Evolutionary conservation across 176 grass and related monocot species (phyloP).

Genomic region (Lolium rigidum): DNA sequence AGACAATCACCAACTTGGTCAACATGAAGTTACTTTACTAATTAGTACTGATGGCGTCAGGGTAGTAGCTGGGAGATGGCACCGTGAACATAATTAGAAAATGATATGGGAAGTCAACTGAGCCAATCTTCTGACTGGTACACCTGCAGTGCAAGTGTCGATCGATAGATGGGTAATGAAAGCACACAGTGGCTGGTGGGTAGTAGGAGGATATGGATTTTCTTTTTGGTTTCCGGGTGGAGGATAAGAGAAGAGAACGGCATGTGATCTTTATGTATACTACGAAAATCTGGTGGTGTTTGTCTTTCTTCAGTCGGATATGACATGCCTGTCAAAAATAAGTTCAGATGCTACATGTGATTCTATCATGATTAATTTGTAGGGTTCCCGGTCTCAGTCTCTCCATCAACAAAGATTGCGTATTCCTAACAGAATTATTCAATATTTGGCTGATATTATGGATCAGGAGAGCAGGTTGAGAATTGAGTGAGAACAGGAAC

Average conservation of each 20-base stretch:
- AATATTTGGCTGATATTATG: not conserved
- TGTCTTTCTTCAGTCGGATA: conserved; percentile 14
- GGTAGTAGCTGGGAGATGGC: not conserved
- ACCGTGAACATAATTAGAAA: not conserved
- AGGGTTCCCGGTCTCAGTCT: not conserved
- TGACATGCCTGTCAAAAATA: not conserved
- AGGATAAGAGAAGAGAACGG: not conserved
- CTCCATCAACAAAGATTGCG: not conserved
- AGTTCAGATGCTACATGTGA: not conserved
- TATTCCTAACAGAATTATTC: not conserved
- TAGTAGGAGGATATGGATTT: not conserved
- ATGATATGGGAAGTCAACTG: not conserved
- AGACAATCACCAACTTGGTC: conserved; percentile 13
- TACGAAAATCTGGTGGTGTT: not conserved
- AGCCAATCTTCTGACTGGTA: not conserved
- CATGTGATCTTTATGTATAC: not conserved
- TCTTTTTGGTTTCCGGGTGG: not conserved
- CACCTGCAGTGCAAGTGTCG: not conserved
- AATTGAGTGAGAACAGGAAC: not conserved
- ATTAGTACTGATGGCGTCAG: not conserved
- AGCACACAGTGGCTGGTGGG: not conserved
- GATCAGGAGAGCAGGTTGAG: not conserved
- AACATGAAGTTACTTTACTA: not conserved
- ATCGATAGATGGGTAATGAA: not conserved
- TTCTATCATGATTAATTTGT: not conserved